A percentile compares a stretch with the other conserved stretches of the same genome.
Evolutionary conservation across 179 eudicot genomes (phyloP).

Genomic region (Kewa caespitosa): DNA sequence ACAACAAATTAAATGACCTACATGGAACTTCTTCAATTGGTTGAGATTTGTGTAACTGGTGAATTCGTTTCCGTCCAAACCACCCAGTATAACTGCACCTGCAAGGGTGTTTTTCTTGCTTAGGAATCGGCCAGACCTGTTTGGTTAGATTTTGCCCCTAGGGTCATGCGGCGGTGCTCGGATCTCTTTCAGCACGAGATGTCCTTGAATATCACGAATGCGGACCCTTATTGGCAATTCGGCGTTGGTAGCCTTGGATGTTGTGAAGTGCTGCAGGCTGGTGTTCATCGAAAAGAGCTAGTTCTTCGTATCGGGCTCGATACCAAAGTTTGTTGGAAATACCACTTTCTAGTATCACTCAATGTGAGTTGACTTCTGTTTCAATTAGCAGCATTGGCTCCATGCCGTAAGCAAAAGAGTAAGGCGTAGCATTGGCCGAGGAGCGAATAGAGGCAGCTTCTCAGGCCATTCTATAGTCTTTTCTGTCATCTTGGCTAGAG

Average conservation of each 20-base stretch:
- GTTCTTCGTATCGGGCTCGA: background rate
- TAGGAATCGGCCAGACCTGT: background rate
- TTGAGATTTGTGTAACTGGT: background rate
- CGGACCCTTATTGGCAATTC: too few species aligned
- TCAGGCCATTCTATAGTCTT: background rate
- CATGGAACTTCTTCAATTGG: background rate
- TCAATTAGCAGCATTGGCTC: slow-evolving; percentile 5
- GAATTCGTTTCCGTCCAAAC: background rate
- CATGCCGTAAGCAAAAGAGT: background rate
- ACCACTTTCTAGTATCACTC: background rate
- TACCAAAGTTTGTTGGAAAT: background rate
- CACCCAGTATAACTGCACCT: background rate
- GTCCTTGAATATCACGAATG: too few species aligned
- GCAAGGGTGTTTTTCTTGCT: background rate
- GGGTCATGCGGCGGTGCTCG: background rate
- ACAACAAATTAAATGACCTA: too few species aligned
- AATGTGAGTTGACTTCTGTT: too few species aligned
- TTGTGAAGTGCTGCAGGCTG: too few species aligned
- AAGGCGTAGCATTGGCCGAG: background rate
- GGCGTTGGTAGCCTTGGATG: too few species aligned
- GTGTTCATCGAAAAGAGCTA: background rate
- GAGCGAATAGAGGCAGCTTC: background rate
- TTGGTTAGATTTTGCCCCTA: background rate
- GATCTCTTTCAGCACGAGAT: too few species aligned
- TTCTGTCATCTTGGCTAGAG: background rate